phyloP scores from a whole-genome alignment of 129 eudicot genomes.

The Ambrosia artemisiifolia region DNA sequence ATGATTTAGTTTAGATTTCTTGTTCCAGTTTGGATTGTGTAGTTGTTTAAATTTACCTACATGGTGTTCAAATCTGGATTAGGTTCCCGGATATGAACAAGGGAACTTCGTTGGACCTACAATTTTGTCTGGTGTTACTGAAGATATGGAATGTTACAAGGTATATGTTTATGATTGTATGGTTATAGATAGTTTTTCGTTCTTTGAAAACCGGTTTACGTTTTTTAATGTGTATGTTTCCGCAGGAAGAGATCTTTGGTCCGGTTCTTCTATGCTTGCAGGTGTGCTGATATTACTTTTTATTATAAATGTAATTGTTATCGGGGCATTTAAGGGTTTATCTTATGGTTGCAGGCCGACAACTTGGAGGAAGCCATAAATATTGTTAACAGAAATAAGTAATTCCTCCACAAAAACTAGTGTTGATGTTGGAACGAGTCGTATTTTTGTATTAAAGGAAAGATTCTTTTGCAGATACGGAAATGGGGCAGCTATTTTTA shows the following conservation, averaged over 20 bases:
- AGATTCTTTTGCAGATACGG: conserved; percentile 61
- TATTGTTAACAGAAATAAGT: conserved; percentile 86
- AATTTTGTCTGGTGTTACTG: conserved; percentile 80
- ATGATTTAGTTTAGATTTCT: background rate
- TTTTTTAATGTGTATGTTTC: conserved; percentile 14
- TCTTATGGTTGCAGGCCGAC: conserved; percentile 61
- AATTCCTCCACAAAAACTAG: conserved; percentile 12
- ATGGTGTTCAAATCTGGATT: conserved; percentile 7
- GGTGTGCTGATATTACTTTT: conserved; percentile 40
- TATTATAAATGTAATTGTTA: background rate
- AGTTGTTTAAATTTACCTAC: background rate
- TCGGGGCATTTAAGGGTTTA: background rate
- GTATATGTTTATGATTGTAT: conserved; percentile 29
- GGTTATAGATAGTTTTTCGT: background rate
- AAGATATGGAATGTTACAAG: conserved; percentile 98
- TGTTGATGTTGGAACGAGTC: background rate
- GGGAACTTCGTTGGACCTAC: conserved; percentile 98
- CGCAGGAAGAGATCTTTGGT: conserved; percentile 93
- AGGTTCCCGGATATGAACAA: conserved; percentile 93
- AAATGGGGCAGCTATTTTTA: conserved; percentile 95
- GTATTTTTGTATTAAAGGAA: background rate
- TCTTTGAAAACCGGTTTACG: background rate
- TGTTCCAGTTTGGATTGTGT: background rate
- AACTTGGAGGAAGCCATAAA: conserved; percentile 93
- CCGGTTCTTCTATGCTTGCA: conserved; percentile 95